Conservation (phyloP, 345 rosid species). For the Citrus hindsii region DNA sequence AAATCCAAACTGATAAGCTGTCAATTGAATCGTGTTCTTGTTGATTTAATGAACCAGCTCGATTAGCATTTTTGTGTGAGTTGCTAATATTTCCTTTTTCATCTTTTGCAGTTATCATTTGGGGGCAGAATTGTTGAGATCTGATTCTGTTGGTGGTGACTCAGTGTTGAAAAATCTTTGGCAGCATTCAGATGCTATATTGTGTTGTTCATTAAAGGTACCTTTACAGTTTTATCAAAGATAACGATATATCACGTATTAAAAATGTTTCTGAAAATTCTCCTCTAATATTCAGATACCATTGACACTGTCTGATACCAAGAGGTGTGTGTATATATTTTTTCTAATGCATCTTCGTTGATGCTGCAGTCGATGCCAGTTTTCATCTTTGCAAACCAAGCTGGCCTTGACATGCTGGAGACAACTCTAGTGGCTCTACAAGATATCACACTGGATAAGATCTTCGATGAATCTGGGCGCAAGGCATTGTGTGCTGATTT, state of each 20-base stretch:
- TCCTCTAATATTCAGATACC: too few relatives aligned
- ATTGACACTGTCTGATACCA: too few relatives aligned
- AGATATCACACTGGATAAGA: conserved; percentile 88
- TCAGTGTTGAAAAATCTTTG: conserved; percentile 63
- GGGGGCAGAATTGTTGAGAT: conserved; percentile 66
- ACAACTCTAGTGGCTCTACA: conserved; percentile 93
- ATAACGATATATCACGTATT: conserved; percentile 49
- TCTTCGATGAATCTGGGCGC: conserved; percentile 84
- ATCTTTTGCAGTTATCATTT: conserved; percentile 46
- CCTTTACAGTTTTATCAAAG: too few relatives aligned
- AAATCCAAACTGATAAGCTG: neutral
- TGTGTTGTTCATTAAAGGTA: too few relatives aligned
- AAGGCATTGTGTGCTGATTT: conserved; percentile 76
- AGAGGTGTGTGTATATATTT: neutral
- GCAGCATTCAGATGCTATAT: conserved; percentile 85
- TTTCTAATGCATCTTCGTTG: neutral
- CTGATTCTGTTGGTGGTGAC: conserved; percentile 55
- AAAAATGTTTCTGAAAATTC: neutral
- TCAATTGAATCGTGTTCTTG: neutral
- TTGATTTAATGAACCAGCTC: neutral
- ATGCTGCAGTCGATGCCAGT: conserved; percentile 74
- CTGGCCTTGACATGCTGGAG: conserved; percentile 98
- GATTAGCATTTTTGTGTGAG: neutral
- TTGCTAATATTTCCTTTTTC: conserved; percentile 12
- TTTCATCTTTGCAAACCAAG: conserved; percentile 93